A percentile compares a stretch with the other conserved stretches of the same genome.
These are phyloP conservation scores for Fusarium brevicatenulatum DNA, from an alignment of 2,329 filamentous ascomycete species.

Conservation along the genomic window DNA sequence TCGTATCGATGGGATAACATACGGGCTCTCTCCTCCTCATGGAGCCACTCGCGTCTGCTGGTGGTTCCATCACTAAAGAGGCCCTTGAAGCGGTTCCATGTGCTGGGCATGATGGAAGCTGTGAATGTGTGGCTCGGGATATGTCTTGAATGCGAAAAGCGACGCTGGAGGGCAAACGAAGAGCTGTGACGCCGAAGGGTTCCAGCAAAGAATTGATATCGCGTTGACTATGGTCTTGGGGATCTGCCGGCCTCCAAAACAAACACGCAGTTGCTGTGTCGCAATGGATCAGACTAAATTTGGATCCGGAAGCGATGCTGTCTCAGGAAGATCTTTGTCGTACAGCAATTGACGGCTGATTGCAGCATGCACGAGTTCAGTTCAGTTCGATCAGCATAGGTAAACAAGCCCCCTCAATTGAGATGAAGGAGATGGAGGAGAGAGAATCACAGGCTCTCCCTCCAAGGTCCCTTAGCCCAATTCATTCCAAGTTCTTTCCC, in stretches of 20 bases:
- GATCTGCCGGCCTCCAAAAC: conserved; percentile 10
- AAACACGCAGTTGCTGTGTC: conserved; percentile 23
- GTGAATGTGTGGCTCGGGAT: conserved; percentile 9
- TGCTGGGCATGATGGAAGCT: conserved; percentile 30
- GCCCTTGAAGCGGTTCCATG: conserved; percentile 48
- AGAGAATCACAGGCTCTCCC: not conserved
- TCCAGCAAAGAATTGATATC: not conserved
- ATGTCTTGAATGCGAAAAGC: not conserved
- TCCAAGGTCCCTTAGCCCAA: not conserved
- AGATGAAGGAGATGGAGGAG: not conserved
- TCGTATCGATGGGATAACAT: conserved; percentile 40
- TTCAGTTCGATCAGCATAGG: not conserved
- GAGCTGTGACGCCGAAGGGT: not conserved
- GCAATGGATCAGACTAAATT: conserved; percentile 23
- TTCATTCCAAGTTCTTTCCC: conserved; percentile 27
- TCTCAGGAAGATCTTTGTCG: conserved; percentile 27
- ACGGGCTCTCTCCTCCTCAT: conserved; percentile 58
- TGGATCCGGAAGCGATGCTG: conserved; percentile 25
- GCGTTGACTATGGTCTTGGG: not conserved
- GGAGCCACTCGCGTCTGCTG: conserved; percentile 50
- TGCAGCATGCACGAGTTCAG: conserved; percentile 28
- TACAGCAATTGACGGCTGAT: conserved; percentile 34
- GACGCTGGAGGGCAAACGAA: not conserved
- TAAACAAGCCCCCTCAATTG: not conserved
- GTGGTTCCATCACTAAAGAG: conserved; percentile 43